Conservation (phyloP, 1,139 yeast species). For the Geotrichum klebahnii region DNA sequence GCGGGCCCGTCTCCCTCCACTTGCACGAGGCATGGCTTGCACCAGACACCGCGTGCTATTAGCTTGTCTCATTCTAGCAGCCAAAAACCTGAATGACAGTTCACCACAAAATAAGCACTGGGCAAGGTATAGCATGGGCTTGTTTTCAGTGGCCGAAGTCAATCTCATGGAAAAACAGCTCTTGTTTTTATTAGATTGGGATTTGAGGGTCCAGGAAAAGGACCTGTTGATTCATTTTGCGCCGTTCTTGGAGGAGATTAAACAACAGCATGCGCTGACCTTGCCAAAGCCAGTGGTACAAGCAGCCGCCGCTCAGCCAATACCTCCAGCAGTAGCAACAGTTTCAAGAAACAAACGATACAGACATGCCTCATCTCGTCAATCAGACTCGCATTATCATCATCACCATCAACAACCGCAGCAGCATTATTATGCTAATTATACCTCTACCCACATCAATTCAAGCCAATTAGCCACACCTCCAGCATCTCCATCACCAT, state of each 20-base stretch:
- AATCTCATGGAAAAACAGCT: slow-evolving; percentile 90
- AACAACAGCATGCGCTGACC: background rate
- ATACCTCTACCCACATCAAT: too few relatives aligned
- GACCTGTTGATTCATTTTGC: slow-evolving; percentile 68
- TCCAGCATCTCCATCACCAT: background rate
- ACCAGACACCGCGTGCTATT: slow-evolving; percentile 89
- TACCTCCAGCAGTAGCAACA: slow-evolving; percentile 5
- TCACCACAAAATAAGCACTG: slow-evolving; percentile 94
- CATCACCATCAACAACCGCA: slow-evolving; percentile 1
- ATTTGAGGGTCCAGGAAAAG: slow-evolving; percentile 59
- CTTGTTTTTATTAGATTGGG: slow-evolving; percentile 79
- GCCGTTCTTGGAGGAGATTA: slow-evolving; percentile 54
- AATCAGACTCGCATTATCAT: too few relatives aligned
- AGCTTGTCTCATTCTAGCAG: slow-evolving; percentile 81
- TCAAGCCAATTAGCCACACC: too few relatives aligned
- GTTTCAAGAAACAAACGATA: background rate
- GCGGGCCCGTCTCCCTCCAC: slow-evolving; percentile 72
- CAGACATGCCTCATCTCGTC: background rate
- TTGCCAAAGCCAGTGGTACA: background rate
- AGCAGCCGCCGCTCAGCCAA: slow-evolving; percentile 3
- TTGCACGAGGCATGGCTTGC: slow-evolving; percentile 89
- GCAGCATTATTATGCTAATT: too few relatives aligned
- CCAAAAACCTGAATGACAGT: slow-evolving; percentile 87
- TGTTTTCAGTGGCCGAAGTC: slow-evolving; percentile 70
- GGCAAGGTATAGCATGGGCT: slow-evolving; percentile 85